phyloP scores from a whole-genome alignment of 2,329 filamentous ascomycete species.

The Verticillium zaregamsianum region DNA sequence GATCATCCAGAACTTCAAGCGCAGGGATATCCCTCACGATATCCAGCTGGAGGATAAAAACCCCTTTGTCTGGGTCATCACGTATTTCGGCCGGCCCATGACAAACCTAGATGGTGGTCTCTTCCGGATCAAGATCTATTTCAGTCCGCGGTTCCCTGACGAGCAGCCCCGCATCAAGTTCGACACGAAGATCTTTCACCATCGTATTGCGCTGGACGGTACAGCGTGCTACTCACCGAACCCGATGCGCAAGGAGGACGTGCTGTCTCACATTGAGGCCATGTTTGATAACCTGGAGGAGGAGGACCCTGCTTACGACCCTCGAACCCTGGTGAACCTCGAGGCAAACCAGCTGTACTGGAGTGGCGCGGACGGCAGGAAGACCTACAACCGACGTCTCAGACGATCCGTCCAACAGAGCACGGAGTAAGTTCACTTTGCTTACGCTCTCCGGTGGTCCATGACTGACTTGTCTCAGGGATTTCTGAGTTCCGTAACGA shows the following conservation, averaged over 20 bases:
- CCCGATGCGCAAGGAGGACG: conserved; percentile 61
- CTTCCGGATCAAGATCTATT: conserved; percentile 72
- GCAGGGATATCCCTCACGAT: conserved; percentile 67
- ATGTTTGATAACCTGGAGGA: conserved; percentile 84
- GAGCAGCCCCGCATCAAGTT: conserved; percentile 83
- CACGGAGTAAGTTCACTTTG: conserved; percentile 47
- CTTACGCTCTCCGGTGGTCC: not conserved
- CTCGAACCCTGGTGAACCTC: conserved; percentile 78
- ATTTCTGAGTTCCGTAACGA: not conserved
- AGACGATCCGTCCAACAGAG: conserved; percentile 71
- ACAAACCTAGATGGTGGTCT: conserved; percentile 90
- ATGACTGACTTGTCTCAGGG: not conserved
- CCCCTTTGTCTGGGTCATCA: conserved; percentile 84
- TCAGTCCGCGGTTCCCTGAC: conserved; percentile 82
- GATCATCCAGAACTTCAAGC: conserved; percentile 70
- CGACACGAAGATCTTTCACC: conserved; percentile 80
- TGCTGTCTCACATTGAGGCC: conserved; percentile 77
- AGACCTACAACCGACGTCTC: conserved; percentile 76
- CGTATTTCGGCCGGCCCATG: conserved; percentile 88
- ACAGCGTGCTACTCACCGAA: conserved; percentile 77
- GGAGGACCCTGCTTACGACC: conserved; percentile 83
- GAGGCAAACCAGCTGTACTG: conserved; percentile 86
- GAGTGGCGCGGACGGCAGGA: conserved; percentile 75
- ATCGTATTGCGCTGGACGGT: conserved; percentile 76
- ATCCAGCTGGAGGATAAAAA: conserved; percentile 75